Evolutionary conservation across 2,329 filamentous ascomycete species (phyloP), one percentile per base, ranked within the genome.

Genomic region (Biscogniauxia sp.): DNA sequence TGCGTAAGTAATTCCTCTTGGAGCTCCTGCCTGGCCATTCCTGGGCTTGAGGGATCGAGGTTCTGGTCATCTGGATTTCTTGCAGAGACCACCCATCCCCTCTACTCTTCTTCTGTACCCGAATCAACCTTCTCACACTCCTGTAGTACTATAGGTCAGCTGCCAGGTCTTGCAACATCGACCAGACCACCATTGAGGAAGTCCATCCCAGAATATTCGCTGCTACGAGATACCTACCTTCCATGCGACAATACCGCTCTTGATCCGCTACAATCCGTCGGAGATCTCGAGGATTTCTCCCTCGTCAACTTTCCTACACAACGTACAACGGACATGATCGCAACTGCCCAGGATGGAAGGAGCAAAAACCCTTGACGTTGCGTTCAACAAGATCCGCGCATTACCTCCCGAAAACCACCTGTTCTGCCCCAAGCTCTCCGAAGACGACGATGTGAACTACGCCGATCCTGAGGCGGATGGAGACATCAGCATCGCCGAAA

Each of bases 401-500:
- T 61, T 68, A 20, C 64, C 70, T 1, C 51, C 58, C 19, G 59
- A 60, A 28, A 11, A 41, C 20, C 90, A 93, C 69, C 79, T 91
- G 56, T 84, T 92, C 61, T 93, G 90, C 63, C 88, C 90, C 1
- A 86, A 84, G 62, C 74, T 85, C 59, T 77, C 80, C 66, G 83
- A 87, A 53, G 84, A 89, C 1, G 90, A 92, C 63, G 74, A 75
- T 20, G 83, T 85, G 64, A 82, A 88, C 68, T 92, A 92, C 74
- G 81, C 88, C 20, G 81, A 87, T 62, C 77, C 76, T 3, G 73
- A 78, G 51, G 72, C 76, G 5, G 76, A 77, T 2, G 80, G 83
- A 17, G 75, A 78, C 50, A 76, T 86, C 49, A 80, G 80, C 7
- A 65, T 69, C 19, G 79, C 80, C 8, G 79, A 84, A 64, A 88